Conservation (phyloP, 768 basidiomycete species). For the Podaxis carcinomalis region DNA sequence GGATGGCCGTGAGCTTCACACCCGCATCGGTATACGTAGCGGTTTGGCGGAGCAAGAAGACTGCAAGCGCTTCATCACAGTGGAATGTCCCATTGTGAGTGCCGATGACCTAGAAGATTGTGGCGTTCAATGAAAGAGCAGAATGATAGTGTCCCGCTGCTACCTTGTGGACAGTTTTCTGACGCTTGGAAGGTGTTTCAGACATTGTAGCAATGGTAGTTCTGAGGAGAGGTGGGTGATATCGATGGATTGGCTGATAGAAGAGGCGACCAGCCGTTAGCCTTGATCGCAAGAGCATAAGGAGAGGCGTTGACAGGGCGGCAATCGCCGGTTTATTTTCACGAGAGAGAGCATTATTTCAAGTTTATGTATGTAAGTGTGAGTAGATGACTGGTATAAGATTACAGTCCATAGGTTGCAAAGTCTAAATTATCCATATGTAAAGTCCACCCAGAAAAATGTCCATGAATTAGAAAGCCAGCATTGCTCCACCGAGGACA, state of each 20-base stretch:
- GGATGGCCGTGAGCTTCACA: conserved; percentile 24
- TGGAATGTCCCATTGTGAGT: conserved; percentile 97
- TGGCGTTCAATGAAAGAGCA: neutral
- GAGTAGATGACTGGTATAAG: neutral
- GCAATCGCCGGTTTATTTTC: conserved; percentile 10
- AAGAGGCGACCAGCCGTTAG: neutral
- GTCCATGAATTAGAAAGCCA: conserved; percentile 33
- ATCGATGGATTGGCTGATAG: neutral
- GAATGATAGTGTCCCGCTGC: neutral
- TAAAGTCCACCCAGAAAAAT: conserved; percentile 8
- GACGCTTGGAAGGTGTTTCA: conserved; percentile 26
- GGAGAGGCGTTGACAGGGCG: neutral
- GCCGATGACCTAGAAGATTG: conserved; percentile 65
- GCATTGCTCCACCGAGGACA: conserved; percentile 45
- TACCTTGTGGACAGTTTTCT: conserved; percentile 35
- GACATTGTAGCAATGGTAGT: conserved; percentile 16
- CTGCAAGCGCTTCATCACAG: conserved; percentile 94
- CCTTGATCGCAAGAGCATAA: conserved; percentile 10
- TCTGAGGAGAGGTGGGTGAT: neutral
- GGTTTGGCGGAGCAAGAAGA: conserved; percentile 82
- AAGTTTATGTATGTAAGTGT: neutral
- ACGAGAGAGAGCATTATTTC: neutral
- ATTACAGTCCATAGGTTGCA: conserved; percentile 9
- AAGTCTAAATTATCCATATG: conserved; percentile 14
- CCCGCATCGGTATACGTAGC: conserved; percentile 72